Conservation (phyloP, 768 basidiomycete genomes). For the Steccherinum ochraceum region DNA sequence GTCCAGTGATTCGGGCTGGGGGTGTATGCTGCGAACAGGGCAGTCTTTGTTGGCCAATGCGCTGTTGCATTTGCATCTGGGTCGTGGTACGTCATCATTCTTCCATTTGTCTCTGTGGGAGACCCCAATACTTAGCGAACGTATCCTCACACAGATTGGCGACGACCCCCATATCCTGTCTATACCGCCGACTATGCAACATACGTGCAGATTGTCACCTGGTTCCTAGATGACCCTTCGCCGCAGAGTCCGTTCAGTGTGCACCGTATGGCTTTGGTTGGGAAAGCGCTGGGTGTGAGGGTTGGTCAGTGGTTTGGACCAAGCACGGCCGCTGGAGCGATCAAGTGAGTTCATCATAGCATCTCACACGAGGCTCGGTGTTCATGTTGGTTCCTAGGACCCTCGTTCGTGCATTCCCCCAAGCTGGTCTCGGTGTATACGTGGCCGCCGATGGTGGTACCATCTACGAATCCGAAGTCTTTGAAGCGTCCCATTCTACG, state of each 20-base stretch:
- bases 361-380: background rate
- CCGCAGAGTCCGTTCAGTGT: slow-evolving; percentile 88
- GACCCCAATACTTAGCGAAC: background rate
- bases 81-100: slow-evolving; percentile 43
- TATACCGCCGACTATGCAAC: slow-evolving; percentile 66
- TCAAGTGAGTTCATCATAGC: slow-evolving; percentile 49
- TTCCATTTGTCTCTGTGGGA: background rate
- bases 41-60: slow-evolving; percentile 81
- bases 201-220: slow-evolving; percentile 87
- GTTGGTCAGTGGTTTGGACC: slow-evolving; percentile 99
- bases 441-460: slow-evolving; percentile 72
- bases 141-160: slow-evolving; percentile 60
- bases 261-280: slow-evolving; percentile 92
- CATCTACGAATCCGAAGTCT: slow-evolving; percentile 83
- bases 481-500: slow-evolving; percentile 52
- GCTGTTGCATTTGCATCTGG: slow-evolving; percentile 68
- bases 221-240: slow-evolving; percentile 91
- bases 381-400: slow-evolving; percentile 35
- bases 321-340: slow-evolving; percentile 93
- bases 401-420: slow-evolving; percentile 73
- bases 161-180: slow-evolving; percentile 59
- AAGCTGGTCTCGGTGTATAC: slow-evolving; percentile 73
- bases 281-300: slow-evolving; percentile 91
- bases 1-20: slow-evolving; percentile 85
- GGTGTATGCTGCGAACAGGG: slow-evolving; percentile 87